Base-by-base conservation (phyloP, 169 alveolate species). In the Theileria sp. region DNA sequence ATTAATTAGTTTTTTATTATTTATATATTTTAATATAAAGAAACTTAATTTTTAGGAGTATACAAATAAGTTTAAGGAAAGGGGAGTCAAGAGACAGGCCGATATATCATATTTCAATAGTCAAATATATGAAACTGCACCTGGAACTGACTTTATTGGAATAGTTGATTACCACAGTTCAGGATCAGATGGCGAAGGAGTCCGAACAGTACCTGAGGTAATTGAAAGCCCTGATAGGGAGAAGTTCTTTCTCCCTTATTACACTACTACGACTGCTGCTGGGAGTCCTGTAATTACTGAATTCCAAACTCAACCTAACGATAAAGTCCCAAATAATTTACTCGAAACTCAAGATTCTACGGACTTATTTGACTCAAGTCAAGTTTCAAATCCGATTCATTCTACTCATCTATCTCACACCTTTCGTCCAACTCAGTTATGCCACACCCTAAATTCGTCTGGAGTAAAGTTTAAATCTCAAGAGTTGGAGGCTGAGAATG, bases 61-160 rank as follows among this genome's bases (percentile, higher is more conserved):
- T 44, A 13, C 17, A 0, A 44, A 44, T 8, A 80, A 72, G 34
- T 17, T 32, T 34, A 72, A 58, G 50, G 87, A 70, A 9, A 44
- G 87, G 60, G 73, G 69, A 25, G 87, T 70, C 36, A 58, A 71
- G 36, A 80, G 66, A 50, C 87, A 80, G 50, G 10, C 56, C 66
- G 87, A 80, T 44, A 80, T 80, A 3, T 60, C 75, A 19, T 50
- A 70, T 44, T 77, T 51, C 61, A 69, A 51, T 23, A 77, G 56
- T 15, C 86, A 76, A 7, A 25, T 70, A 50, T 77, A 77, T 38
- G 71, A 67, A 7, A 44, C 58, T 23, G 70, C 68, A 67, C 32
- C 70, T 9, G 34, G 58, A 0, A 69, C 86, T 68, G 69, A 30
- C 38, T 26, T 44, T 13, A 44, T 44, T 8, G 54, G 54, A 1